Percentiles rank a stretch among this genome's conserved stretches.
Conservation (phyloP, 2,329 filamentous ascomycete genomes). For the Capronia americana region DNA sequence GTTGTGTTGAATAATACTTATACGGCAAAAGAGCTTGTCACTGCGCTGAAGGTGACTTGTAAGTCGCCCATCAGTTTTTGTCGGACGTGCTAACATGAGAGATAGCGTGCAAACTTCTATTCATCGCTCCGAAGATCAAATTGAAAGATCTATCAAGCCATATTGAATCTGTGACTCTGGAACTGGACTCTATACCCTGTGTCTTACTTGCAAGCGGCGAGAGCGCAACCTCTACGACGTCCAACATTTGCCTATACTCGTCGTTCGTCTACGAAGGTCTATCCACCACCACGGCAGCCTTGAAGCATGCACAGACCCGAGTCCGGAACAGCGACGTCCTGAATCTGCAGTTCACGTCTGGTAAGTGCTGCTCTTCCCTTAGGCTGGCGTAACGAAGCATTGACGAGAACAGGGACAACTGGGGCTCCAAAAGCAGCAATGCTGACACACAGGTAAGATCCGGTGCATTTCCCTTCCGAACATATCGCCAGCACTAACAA, state of each 20-base stretch:
- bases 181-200: conserved; percentile 67
- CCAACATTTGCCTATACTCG: conserved; percentile 55
- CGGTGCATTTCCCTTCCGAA: background rate
- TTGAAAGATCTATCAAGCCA: conserved; percentile 35
- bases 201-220: conserved; percentile 63
- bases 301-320: conserved; percentile 23
- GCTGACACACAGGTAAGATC: conserved; percentile 70
- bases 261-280: conserved; percentile 43
- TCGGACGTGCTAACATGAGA: background rate
- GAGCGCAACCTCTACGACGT: conserved; percentile 54
- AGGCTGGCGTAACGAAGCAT: background rate
- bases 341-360: conserved; percentile 93
- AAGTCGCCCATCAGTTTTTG: conserved; percentile 1
- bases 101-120: conserved; percentile 41
- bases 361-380: conserved; percentile 16
- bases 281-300: conserved; percentile 25
- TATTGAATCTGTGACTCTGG: conserved; percentile 51
- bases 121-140: conserved; percentile 40
- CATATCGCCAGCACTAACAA: conserved; percentile 8
- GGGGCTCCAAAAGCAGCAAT: conserved; percentile 89
- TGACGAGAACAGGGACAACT: conserved; percentile 69
- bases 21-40: conserved; percentile 33
- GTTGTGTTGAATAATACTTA: conserved; percentile 47
- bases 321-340: conserved; percentile 66
- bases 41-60: conserved; percentile 23